Evolutionary conservation across 176 grass and related monocot genomes (phyloP).

Genomic region (Olyra latifolia): DNA sequence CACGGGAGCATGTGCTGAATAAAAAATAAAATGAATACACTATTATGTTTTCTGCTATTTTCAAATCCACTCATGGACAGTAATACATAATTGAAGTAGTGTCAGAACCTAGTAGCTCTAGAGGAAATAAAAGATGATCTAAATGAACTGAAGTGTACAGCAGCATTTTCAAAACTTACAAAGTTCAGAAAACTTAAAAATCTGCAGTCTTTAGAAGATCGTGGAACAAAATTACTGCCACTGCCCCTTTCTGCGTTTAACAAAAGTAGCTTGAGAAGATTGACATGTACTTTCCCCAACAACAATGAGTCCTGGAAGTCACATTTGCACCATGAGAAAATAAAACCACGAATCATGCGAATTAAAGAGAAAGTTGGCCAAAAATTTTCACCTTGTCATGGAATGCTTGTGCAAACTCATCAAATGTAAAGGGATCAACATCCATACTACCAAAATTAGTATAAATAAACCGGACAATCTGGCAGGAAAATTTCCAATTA

Average conservation of each 20-base stretch:
- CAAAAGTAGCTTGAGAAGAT: constrained; percentile 81
- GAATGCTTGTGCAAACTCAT: constrained; percentile 91
- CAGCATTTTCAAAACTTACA: constrained; percentile 61
- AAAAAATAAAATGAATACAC: not conserved
- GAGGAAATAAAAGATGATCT: not conserved
- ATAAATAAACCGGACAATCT: constrained; percentile 82
- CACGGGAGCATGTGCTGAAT: not conserved
- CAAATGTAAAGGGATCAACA: constrained; percentile 74
- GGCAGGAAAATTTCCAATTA: constrained; percentile 42
- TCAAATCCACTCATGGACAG: not conserved
- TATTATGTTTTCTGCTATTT: not conserved
- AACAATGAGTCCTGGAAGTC: constrained; percentile 72
- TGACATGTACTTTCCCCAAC: constrained; percentile 78
- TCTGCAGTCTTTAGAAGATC: constrained; percentile 85
- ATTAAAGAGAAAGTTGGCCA: constrained; percentile 1
- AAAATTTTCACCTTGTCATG: constrained; percentile 79
- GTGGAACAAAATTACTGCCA: constrained; percentile 48
- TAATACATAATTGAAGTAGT: not conserved
- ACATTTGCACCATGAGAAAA: constrained; percentile 29
- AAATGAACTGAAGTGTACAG: constrained; percentile 20
- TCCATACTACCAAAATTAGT: constrained; percentile 60
- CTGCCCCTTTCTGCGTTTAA: constrained; percentile 52
- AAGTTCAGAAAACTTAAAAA: constrained; percentile 80
- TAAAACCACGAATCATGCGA: constrained; percentile 19
- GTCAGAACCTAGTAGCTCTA: not conserved